Percentiles rank a stretch among this genome's conserved stretches.
These are phyloP conservation scores for Boletus sp. DNA, from an alignment of 768 basidiomycete species.

Conservation along the genomic window DNA sequence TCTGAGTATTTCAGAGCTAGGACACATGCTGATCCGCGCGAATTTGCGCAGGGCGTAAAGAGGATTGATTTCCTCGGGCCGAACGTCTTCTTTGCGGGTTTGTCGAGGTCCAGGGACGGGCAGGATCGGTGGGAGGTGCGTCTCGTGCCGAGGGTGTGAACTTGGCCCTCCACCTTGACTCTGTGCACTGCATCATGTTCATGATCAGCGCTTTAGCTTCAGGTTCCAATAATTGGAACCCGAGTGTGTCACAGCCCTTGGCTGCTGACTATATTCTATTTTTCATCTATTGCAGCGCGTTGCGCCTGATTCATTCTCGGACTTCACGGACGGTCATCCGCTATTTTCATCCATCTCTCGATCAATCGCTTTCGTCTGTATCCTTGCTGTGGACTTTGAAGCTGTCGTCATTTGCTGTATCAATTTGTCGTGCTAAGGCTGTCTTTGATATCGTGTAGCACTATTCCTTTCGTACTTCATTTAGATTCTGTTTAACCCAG, in stretches of 20 bases:
- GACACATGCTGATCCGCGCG: slow-evolving; percentile 31
- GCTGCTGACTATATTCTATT: slow-evolving; percentile 13
- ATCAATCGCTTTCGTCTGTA: slow-evolving; percentile 11
- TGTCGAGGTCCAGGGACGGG: slow-evolving; percentile 27
- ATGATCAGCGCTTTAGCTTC: slow-evolving; percentile 1
- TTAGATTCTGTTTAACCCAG: not conserved
- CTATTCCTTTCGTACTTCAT: not conserved
- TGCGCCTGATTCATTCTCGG: not conserved
- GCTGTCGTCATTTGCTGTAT: slow-evolving; percentile 14
- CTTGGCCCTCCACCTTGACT: not conserved
- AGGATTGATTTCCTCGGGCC: slow-evolving; percentile 39
- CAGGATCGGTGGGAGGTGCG: slow-evolving; percentile 31
- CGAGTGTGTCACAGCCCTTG: not conserved
- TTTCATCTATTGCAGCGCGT: slow-evolving; percentile 12
- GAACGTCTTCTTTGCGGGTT: slow-evolving; percentile 30
- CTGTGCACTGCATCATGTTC: slow-evolving; percentile 2
- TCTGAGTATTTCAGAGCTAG: slow-evolving; percentile 31
- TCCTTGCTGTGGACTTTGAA: slow-evolving; percentile 8
- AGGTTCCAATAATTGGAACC: slow-evolving; percentile 17
- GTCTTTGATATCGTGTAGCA: not conserved
- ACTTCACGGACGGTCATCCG: slow-evolving; percentile 16
- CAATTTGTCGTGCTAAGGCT: slow-evolving; percentile 2
- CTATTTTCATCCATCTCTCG: not conserved
- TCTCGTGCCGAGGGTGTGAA: slow-evolving; percentile 22
- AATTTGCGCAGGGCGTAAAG: slow-evolving; percentile 40